Percentiles rank a stretch among this genome's conserved stretches.
Conservation (phyloP, 192 early-diverging fungal genomes). For the Spinellus fusiger region DNA sequence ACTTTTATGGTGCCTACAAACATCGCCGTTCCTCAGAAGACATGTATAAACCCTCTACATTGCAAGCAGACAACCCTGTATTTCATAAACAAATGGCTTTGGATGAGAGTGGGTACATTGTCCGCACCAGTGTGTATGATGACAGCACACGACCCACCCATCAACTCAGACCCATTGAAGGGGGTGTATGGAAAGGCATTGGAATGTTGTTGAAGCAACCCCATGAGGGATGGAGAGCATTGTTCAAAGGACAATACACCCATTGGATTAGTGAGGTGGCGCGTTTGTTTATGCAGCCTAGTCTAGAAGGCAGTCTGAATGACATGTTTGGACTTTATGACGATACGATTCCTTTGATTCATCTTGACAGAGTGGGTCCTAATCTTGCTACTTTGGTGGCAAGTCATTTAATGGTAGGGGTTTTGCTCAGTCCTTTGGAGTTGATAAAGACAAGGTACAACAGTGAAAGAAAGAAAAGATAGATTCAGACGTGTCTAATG, state of each 20-base stretch:
- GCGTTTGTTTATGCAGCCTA: constrained; percentile 73
- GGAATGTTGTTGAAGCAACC: constrained; percentile 49
- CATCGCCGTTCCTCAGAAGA: constrained; percentile 16
- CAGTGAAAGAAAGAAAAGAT: too few species aligned
- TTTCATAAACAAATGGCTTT: constrained; percentile 37
- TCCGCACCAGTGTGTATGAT: constrained; percentile 42
- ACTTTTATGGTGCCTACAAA: constrained; percentile 14
- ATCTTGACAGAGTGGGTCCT: constrained; percentile 51
- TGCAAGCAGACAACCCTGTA: constrained; percentile 40
- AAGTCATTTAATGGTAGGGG: constrained; percentile 70
- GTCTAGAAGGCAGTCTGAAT: constrained; percentile 81
- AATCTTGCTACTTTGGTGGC: constrained; percentile 66
- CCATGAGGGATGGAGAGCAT: constrained; percentile 54
- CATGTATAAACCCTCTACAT: constrained; percentile 14
- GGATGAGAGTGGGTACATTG: constrained; percentile 61
- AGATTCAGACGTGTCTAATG: too few species aligned
- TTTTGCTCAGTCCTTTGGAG: constrained; percentile 85
- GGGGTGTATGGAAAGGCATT: constrained; percentile 54
- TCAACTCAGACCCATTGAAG: constrained; percentile 54
- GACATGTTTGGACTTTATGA: constrained; percentile 91
- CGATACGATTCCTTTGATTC: constrained; percentile 65
- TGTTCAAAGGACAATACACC: constrained; percentile 66
- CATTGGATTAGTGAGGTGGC: constrained; percentile 72
- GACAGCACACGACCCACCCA: constrained; percentile 52
- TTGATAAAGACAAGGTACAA: constrained; percentile 81